Evolutionary conservation across 2,329 filamentous ascomycete species (phyloP), one percentile per base, ranked within the genome.

Genomic region (Colletotrichum shisoi): DNA sequence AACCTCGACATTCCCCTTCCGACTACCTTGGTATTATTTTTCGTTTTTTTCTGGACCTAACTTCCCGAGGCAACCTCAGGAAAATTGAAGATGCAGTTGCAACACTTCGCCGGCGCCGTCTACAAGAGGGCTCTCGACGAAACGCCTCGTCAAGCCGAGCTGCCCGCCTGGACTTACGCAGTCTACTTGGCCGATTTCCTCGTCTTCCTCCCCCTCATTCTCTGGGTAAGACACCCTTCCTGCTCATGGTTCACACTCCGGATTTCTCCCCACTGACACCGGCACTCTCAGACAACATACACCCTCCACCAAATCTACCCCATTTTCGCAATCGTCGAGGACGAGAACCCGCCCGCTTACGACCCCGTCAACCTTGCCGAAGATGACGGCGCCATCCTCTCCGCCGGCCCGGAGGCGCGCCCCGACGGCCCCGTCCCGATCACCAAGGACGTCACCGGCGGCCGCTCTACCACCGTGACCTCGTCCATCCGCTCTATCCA

Each of bases 241-340:
- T 44, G 11, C 3, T 12, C 39, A 13, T 27, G n/a, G 3, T 46
- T 15, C 13, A 21, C 17, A n/a, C 45, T 11, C 31, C 34, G 13
- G n/a, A 17, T 3, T 4, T 31, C 4, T 21, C 17, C 42, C 46
- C 1, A 9, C 51, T 21, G 37, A 40, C n/a, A 15, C 63, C 54
- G 52, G 63, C 15, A 12, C 3, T 46, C n/a, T 21, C 58, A 86
- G 83, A 71, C 82, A 69, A 72, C 75, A 62, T 88, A 88, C 77
- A 84, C 84, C 11, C 74, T 87, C 57, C 74, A 78, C 60, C 76
- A 77, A 63, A 73, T 88, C 72, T 85, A 82, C 73, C 81, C 84
- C 51, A 81, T 83, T 62, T 80, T 87, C 68, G 83, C 85, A 74
- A 86, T 87, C 69, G 76, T 87, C 71, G 85, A 88, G 72, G 83